Evolutionary conservation across 805 yeast species (phyloP).

Genomic region (Metschnikowia lunata): DNA sequence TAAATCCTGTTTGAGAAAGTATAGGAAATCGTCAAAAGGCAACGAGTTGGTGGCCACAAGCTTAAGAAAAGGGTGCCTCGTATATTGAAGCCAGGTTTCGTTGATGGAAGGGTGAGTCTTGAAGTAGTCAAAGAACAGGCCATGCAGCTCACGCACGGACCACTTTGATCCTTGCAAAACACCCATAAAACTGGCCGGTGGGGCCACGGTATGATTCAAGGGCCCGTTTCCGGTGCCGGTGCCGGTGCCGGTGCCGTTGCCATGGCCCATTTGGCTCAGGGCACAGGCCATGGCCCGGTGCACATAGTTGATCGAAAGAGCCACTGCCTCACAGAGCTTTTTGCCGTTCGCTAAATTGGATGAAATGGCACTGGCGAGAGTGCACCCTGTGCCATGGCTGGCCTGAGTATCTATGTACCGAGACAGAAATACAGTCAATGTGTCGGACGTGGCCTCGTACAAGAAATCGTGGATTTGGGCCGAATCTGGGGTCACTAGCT

Average conservation of each 20-base stretch:
- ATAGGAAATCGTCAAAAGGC: slow-evolving; percentile 46
- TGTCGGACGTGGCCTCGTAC: slow-evolving; percentile 38
- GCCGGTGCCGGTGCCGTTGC: too few relatives aligned
- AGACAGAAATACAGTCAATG: slow-evolving; percentile 44
- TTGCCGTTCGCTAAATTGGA: slow-evolving; percentile 62
- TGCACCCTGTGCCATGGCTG: slow-evolving; percentile 91
- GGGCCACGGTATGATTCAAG: slow-evolving; percentile 3
- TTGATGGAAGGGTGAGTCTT: slow-evolving; percentile 51
- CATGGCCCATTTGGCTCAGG: slow-evolving; percentile 2
- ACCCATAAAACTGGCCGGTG: slow-evolving; percentile 1
- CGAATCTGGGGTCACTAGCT: not conserved
- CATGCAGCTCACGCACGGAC: slow-evolving; percentile 1
- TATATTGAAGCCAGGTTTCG: slow-evolving; percentile 54
- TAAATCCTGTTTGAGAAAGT: slow-evolving; percentile 61
- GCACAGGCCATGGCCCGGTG: slow-evolving; percentile 52
- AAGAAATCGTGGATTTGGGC: slow-evolving; percentile 48
- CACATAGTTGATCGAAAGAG: slow-evolving; percentile 57
- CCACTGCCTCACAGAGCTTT: slow-evolving; percentile 46
- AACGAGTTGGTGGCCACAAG: slow-evolving; percentile 50
- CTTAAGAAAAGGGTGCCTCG: slow-evolving; percentile 58
- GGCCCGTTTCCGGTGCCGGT: slow-evolving; percentile 2
- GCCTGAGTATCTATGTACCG: slow-evolving; percentile 43
- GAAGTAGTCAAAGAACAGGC: slow-evolving; percentile 43
- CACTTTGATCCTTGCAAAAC: not conserved
- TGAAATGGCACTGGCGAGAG: slow-evolving; percentile 76